Evolutionary conservation across 1,284 basidiomycete species (phyloP), one percentile per base, ranked within the genome.

Genomic region (Somion occarium): DNA sequence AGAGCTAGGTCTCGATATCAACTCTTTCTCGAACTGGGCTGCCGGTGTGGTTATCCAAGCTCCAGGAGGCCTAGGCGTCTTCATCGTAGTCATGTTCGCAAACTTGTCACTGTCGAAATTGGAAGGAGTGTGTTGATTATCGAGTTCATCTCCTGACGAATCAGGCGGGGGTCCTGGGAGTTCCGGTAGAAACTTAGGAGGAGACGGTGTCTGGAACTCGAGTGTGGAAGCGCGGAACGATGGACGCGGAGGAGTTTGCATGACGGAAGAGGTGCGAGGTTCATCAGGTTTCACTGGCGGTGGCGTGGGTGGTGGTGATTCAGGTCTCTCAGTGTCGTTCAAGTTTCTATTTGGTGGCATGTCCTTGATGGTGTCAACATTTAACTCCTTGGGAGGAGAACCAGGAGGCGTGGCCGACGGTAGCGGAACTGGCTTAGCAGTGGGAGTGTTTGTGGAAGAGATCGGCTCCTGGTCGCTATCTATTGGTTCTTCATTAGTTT

Each of bases 31-130:
- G 43, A 41, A 30, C 38, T 60, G 64, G 42, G 72, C 73, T 1
- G 71, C 67, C 25, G 85, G 83, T 5, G 83, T 86, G 12, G 72
- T 64, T n/a, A 71, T 62, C 85, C 85, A 89, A 38, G 75, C 83
- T 24, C 87, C 86, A 27, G 85, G 85, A 13, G 82, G 81, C 56
- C 71, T 74, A 1, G 83, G 83, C n/a, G 83, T 86, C 66, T 84
- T 84, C 56, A 71, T 66, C 23, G 67, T 54, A 0, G 74, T 74
- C 13, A 68, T 58, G 47, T 73, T 60, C 3, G 56, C 60, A 9
- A 52, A 45, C 4, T 56, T 60, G 20, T 56, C 53, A 42, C 53
- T 53, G 24, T 50, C 52, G 25, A 53, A 56, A 41, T 51, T 57
- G 38, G 61, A 55, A 53, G 59, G 64, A 53, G 64, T 67, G 44